A percentile compares a stretch with the other conserved stretches of the same genome.
Evolutionary conservation across 805 yeast species (phyloP).

Genomic region (Wickerhamomyces rabaulensis): DNA sequence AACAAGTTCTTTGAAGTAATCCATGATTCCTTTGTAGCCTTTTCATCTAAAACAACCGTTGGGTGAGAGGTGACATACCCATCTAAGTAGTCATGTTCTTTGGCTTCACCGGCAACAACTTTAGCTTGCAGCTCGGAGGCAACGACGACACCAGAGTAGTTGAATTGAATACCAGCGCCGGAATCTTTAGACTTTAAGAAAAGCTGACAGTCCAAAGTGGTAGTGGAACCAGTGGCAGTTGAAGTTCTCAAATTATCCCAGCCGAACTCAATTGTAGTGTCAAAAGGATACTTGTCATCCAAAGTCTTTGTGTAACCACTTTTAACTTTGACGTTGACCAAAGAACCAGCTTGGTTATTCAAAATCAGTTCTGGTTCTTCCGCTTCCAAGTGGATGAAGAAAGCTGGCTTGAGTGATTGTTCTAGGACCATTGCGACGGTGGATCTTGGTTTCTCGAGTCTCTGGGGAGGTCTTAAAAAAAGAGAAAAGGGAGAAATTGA

Average conservation of each 20-base stretch:
- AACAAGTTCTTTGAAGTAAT: slow-evolving; percentile 40
- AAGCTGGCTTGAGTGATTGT: slow-evolving; percentile 28
- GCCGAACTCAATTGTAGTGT: slow-evolving; percentile 34
- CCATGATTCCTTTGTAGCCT: slow-evolving; percentile 46
- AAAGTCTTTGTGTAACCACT: slow-evolving; percentile 34
- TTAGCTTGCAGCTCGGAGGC: slow-evolving; percentile 30
- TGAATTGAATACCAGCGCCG: slow-evolving; percentile 37
- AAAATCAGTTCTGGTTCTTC: slow-evolving; percentile 28
- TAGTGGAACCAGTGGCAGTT: slow-evolving; percentile 23
- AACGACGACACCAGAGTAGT: slow-evolving; percentile 45
- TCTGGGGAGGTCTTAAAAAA: neutral
- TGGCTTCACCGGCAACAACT: slow-evolving; percentile 30
- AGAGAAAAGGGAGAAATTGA: neutral
- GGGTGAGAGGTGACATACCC: slow-evolving; percentile 48
- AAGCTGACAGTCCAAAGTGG: slow-evolving; percentile 44
- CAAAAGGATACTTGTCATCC: slow-evolving; percentile 33
- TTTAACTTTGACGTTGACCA: slow-evolving; percentile 26
- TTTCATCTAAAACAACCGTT: slow-evolving; percentile 35
- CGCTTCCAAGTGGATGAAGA: slow-evolving; percentile 31
- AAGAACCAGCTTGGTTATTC: slow-evolving; percentile 22
- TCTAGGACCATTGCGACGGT: slow-evolving; percentile 3
- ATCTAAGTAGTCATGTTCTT: slow-evolving; percentile 36
- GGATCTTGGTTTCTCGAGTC: neutral
- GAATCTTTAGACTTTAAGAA: slow-evolving; percentile 37
- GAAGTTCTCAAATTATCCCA: slow-evolving; percentile 42